Evolutionary conservation across 768 basidiomycete species (phyloP), one percentile per base, ranked within the genome.

Genomic region (Dentipellis sp.): DNA sequence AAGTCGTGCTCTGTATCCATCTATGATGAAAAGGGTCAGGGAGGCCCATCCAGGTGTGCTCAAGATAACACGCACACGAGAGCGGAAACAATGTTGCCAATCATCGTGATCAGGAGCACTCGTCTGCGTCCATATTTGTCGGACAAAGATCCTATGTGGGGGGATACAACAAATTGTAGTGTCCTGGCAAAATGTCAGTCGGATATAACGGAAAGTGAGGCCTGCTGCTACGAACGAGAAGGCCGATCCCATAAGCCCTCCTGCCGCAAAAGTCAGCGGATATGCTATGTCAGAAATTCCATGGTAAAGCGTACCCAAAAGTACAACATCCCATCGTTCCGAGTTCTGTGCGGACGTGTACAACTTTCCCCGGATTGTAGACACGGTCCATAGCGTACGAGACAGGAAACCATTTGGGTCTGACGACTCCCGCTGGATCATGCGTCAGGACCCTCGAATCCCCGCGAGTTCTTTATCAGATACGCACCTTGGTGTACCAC

Each of bases 1-100:
- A 97, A 0, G 88, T 83, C 2, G 94, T 94, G 0, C 92, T 92
- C 65, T 86, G 79, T 48, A 94, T 78, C 93, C 93, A 97, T 46
- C 92, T 93, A 61, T 2, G 53, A 59, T 50, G n/a, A 38, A 29
- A 37, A 12, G 51, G 42, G 16, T 11, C 19, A 6, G 57, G 60
- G 50, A 58, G 16, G 55, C 49, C 40, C 53, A 48, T 36, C 19
- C 14, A 1, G 23, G 42, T 39, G 53, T n/a, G 55, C 23, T 56
- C 47, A 6, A 50, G 36, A 37, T n/a, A 29, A 45, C 16, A 77
- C 86, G 62, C 71, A 94, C 83, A 95, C 74, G 16, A 88, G 61
- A 1, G 92, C 93, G n/a, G 91, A 94, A 19, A 91, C 68, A 11
- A 98, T 82, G 67, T 99, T 99, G 21, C 95, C 95, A 54, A 88